Base-by-base conservation (phyloP, 305 asterid genomes). In the Lippia alba region DNA sequence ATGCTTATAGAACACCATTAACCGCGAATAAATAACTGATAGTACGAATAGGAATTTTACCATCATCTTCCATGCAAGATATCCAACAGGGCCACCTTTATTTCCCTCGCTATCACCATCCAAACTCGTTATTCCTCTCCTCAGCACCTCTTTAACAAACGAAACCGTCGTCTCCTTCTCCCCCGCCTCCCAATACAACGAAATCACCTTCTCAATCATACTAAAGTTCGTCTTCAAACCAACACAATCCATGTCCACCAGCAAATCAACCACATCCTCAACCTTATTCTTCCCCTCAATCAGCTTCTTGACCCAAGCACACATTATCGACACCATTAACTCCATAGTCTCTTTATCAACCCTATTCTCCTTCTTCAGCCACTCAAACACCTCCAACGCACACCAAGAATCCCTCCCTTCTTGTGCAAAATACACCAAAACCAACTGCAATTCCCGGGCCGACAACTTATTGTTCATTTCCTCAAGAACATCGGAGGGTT, bases 341-440 rank as follows among this genome's bases (percentile, higher is more conserved):
- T 94, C 97, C 94, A 94, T 87, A 0, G 95, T 94, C 82, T 94
- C 99, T 84, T 94, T 87, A 71, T 91, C 99, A 0, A 94, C 99
- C 55, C 84, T 79, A 66, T 94, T 94, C 89, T 90, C 99, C 91
- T 91, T 94, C 74, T 85, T 89, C 34, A 94, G 78, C 99, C 97
- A 94, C 81, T 91, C 99, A 69, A 87, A 94, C 68, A 94, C 97
- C 87, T 94, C 99, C 40, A 94, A 76, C 0, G 97, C 91, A 64
- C 97, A 94, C 99, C 99, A 91, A 1, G 96, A 91, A 33, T 94
- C 99, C 91, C 97, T 87, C 76, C 99, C 99, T 56, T 94, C 97
- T 68, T 90, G 99, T 0, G 97, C 80, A 73, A 94, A 94, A 67
- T 94, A 94, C 46, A 94, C 97, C 83, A 91, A 71, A 46, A 94